A percentile compares a stretch with the other conserved stretches of the same genome.
Evolutionary conservation across 1,284 basidiomycete species (phyloP).

Genomic region (Polyporus tsugae): DNA sequence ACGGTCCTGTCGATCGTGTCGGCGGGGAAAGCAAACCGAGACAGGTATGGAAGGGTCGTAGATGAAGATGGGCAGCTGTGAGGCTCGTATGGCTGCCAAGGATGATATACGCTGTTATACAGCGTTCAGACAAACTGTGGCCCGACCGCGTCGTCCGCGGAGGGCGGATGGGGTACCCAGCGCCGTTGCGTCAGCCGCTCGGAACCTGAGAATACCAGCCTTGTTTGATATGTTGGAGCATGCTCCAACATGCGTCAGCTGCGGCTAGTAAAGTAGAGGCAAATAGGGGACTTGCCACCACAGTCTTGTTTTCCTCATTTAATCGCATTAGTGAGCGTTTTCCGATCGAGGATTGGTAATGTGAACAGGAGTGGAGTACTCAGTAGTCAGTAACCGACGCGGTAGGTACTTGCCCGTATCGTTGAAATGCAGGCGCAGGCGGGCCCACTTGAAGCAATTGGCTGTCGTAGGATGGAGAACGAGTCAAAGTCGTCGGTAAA

Average conservation of each 20-base stretch:
- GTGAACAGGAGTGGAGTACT: not conserved
- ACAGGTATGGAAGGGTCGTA: not conserved
- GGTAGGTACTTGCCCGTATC: not conserved
- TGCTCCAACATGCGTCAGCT: conserved; percentile 2
- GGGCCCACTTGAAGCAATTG: too few species aligned
- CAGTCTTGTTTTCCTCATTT: not conserved
- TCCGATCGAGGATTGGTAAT: not conserved
- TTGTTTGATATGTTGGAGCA: too few species aligned
- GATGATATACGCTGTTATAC: not conserved
- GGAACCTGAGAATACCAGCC: not conserved
- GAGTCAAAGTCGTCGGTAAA: too few species aligned
- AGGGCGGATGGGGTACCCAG: not conserved
- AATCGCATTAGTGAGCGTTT: not conserved
- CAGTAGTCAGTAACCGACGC: not conserved
- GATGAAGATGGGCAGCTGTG: not conserved
- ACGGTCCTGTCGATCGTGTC: not conserved
- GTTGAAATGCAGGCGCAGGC: not conserved
- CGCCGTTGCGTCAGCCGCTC: not conserved
- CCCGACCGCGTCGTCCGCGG: not conserved
- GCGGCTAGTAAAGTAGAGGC: not conserved
- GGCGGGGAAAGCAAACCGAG: not conserved
- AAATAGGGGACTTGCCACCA: not conserved
- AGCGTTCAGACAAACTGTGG: not conserved
- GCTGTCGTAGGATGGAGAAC: too few species aligned
- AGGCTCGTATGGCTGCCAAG: not conserved